Evolutionary conservation across 2,329 filamentous ascomycete species (phyloP).

Genomic region (Emergomyces africanus): DNA sequence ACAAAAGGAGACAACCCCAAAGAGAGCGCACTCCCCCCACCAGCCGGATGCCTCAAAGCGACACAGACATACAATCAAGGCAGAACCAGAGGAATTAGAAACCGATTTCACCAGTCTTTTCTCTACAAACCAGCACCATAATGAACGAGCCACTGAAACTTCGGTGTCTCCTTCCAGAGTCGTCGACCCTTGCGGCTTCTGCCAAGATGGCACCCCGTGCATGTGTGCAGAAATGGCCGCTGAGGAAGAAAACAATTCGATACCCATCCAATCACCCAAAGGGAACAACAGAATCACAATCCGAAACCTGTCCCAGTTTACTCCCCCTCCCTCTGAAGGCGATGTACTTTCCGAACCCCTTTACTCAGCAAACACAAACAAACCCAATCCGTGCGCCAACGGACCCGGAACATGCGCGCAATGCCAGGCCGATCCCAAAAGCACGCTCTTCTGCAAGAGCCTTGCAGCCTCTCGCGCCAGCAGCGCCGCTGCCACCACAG

Average conservation of each 20-base stretch:
- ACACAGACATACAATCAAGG: conserved; percentile 36
- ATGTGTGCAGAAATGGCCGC: conserved; percentile 58
- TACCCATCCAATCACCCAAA: conserved; percentile 26
- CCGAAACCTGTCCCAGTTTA: conserved; percentile 36
- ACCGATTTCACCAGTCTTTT: conserved; percentile 63
- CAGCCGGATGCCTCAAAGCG: conserved; percentile 36
- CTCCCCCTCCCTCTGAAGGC: conserved; percentile 40
- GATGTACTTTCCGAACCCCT: conserved; percentile 44
- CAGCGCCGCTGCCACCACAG: conserved; percentile 19
- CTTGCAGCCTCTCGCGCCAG: conserved; percentile 49
- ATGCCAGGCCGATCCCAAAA: conserved; percentile 64
- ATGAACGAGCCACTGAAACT: conserved; percentile 14
- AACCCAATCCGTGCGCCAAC: conserved; percentile 41
- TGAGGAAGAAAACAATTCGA: conserved; percentile 25
- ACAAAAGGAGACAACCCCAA: conserved; percentile 19
- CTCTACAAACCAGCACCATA: conserved; percentile 32
- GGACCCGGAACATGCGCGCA: conserved; percentile 70
- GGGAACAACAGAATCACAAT: conserved; percentile 33
- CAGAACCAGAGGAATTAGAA: conserved; percentile 44
- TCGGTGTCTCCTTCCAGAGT: conserved; percentile 29
- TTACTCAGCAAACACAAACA: conserved; percentile 18
- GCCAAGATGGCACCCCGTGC: conserved; percentile 68
- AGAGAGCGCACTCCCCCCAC: conserved; percentile 24
- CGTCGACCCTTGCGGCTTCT: conserved; percentile 68
- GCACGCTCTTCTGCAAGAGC: conserved; percentile 70